phyloP scores from a whole-genome alignment of 345 rosid genomes.

The Corchorus capsularis region DNA sequence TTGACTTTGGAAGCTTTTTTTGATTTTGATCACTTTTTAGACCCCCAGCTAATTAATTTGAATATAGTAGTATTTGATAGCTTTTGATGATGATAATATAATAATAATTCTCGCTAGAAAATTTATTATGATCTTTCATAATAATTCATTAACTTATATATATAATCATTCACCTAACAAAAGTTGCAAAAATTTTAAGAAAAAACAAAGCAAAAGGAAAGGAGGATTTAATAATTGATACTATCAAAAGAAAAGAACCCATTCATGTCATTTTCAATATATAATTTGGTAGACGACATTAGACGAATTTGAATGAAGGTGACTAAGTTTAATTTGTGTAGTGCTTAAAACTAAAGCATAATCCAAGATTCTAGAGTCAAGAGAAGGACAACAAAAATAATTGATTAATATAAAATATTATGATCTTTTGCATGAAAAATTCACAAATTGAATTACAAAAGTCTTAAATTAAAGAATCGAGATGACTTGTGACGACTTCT shows the following conservation, averaged over 20 bases:
- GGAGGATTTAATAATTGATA: not conserved
- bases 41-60: not conserved
- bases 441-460: not conserved
- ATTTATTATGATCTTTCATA: not conserved
- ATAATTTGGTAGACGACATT: not conserved
- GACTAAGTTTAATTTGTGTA: not conserved
- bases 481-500: not conserved
- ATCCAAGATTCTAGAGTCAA: not conserved
- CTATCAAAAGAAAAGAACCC: not conserved
- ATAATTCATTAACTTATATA: not conserved
- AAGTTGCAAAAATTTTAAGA: slow-evolving; percentile 3
- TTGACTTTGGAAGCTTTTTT: slow-evolving; percentile 1
- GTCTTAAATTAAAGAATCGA: slow-evolving; percentile 6
- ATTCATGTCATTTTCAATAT: too few species aligned
- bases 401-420: not conserved
- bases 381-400: not conserved
- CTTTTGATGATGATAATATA: not conserved
- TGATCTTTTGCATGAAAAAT: not conserved
- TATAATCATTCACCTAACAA: slow-evolving; percentile 11
- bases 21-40: not conserved
- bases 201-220: not conserved
- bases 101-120: not conserved
- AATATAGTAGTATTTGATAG: not conserved
- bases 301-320: not conserved
- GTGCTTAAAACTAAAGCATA: not conserved